Evolutionary conservation across 2,329 filamentous ascomycete species (phyloP), one percentile per base, ranked within the genome.

Genomic region (Ophiosphaerella narmari): DNA sequence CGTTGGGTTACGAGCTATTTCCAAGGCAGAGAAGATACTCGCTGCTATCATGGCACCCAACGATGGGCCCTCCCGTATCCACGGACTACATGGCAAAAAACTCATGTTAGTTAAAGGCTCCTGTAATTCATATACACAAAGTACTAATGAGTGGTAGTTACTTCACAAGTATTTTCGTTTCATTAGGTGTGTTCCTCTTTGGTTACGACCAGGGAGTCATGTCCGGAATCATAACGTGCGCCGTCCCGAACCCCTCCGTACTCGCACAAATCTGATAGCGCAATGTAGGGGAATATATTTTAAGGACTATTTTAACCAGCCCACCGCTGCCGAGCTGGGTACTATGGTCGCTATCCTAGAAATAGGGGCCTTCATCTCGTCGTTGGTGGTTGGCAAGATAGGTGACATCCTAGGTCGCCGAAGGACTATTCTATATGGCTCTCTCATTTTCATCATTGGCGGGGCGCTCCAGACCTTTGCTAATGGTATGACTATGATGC

Each of bases 341-440:
- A 97, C 92, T 24, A 97, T 97, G 88, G 94, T 99, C 50, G 93
- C 94, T 60, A 97, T 99, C 65, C 83, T 99, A 51, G 93, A 97
- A 76, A 80, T 97, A 45, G 94, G 94, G 52, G 94, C 94, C 33
- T 89, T 99, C 55, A 88, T 96, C 65, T 89, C 93, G 16, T 97
- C 93, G 1, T 77, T 99, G 9, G 74, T 87, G 26, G 91, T 97
- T 32, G 94, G 94, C 42, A 86, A 88, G 55, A 84, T 97, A 49
- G 94, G 94, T 60, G 94, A 99, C 72, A 83, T 96, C 48, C 90
- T 97, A 55, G 94, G 94, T 47, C 86, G 94, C 54, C 84, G 91
- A 55, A 89, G 82, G 69, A 97, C 93, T 6, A 97, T 99, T 60
- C 78, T 97, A 11, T 97, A 96, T 70, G 94, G 94, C 7, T 96